Evolutionary conservation across 441 rosid genomes (phyloP), one percentile per base, ranked within the genome.

Genomic region (Dalechampia spathulata): DNA sequence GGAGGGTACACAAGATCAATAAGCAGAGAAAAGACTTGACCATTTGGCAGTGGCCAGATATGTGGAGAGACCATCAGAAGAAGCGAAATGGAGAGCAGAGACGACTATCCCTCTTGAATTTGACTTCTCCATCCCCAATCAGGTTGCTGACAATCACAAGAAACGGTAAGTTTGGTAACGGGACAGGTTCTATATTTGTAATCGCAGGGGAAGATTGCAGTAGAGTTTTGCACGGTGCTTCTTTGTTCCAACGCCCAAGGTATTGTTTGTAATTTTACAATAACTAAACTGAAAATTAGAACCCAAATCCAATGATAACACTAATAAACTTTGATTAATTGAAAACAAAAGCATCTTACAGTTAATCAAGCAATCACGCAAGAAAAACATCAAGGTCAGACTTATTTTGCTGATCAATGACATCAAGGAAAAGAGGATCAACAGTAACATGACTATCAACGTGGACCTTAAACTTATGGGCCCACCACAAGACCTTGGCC

Each of bases 401-500:
- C 60, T 1, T 72, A 28, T 80, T 90, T 52, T 90, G 91, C 67
- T 90, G 98, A 62, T 78, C 83, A 56, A 90, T 78, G 11, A 90
- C 73, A 52, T 87, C 90, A 3, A 90, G 85, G 51, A 90, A 75
- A 21, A 87, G 38, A 14, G 98, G 98, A 74, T 90, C 96, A 39
- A 87, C 86, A 61, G 85, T 87, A 2, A 87, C 59, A 16, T 73
- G 84, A 44, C 95, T 83, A 8, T 85, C 91, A 80, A 87, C 86
- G 76, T 82, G 94, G 16, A 83, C 75, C 60, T 71, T 78, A 55
- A 90, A 90, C 75, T 72, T 71, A 50, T 83, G 92, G 44, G 82
- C 81, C 96, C 92, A 87, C 86, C 87, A 82, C 65, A 76, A 10
- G 22, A 85, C 81, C 83, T 69, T 87, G 2, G 97, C 97, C 57